Evolutionary conservation across 2,329 filamentous ascomycete species (phyloP).

Genomic region (Ustulina deusta): DNA sequence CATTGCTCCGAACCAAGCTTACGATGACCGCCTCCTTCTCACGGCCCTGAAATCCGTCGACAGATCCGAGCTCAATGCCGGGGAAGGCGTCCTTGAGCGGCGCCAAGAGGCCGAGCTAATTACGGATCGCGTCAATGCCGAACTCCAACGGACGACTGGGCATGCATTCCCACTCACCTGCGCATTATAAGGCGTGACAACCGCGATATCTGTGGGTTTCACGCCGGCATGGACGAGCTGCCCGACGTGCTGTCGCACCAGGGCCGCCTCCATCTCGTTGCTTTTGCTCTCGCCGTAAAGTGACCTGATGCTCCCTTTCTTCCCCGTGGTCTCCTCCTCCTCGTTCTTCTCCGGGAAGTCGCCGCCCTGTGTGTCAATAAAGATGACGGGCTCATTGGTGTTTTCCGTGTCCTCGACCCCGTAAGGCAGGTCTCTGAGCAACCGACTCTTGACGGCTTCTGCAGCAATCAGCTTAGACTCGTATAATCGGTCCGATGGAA

Average conservation of each 20-base stretch:
- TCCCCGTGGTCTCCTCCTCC: constrained; percentile 69
- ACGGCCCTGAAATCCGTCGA: constrained; percentile 96
- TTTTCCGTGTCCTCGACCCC: constrained; percentile 84
- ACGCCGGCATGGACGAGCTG: constrained; percentile 84
- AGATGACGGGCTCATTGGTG: constrained; percentile 87
- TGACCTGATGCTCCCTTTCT: constrained; percentile 61
- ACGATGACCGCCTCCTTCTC: constrained; percentile 97
- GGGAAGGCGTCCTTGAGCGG: constrained; percentile 84
- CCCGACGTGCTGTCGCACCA: constrained; percentile 82
- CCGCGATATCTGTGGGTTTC: constrained; percentile 84
- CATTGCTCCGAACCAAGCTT: constrained; percentile 92
- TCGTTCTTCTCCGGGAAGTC: constrained; percentile 88
- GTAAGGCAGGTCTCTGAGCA: constrained; percentile 83
- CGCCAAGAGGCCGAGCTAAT: constrained; percentile 79
- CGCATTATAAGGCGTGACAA: constrained; percentile 96
- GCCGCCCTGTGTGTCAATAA: constrained; percentile 96
- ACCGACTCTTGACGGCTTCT: constrained; percentile 77
- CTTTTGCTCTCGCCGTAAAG: constrained; percentile 63
- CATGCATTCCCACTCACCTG: constrained; percentile 65
- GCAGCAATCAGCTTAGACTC: constrained; percentile 84
- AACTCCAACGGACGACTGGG: background rate
- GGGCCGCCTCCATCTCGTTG: constrained; percentile 88
- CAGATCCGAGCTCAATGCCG: constrained; percentile 92
- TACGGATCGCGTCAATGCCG: constrained; percentile 27
- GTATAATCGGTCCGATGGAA: constrained; percentile 91